Conservation (phyloP, 768 basidiomycete genomes). For the Auriscalpium microsporum region DNA sequence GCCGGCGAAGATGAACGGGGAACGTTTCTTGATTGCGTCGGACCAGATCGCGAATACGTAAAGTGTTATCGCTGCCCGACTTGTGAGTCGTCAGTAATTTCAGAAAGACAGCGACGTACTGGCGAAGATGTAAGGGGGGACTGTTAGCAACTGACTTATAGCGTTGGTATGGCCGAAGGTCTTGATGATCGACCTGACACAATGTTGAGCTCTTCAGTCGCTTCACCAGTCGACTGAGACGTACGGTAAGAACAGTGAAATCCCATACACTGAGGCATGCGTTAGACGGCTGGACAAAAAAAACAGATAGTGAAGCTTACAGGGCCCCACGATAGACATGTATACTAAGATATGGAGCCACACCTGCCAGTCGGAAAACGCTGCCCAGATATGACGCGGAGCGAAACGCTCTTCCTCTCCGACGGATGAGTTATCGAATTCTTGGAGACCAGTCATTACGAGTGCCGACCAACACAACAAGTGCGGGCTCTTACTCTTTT, state of each 20-base stretch:
- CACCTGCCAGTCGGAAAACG: slow-evolving; percentile 59
- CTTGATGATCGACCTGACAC: slow-evolving; percentile 20
- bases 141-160: slow-evolving; percentile 50
- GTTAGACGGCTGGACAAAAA: not conserved
- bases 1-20: slow-evolving; percentile 48
- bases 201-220: not conserved
- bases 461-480: not conserved
- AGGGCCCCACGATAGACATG: slow-evolving; percentile 48
- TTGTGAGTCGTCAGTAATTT: not conserved
- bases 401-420: slow-evolving; percentile 57
- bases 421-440: slow-evolving; percentile 47
- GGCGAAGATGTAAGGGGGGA: slow-evolving; percentile 58
- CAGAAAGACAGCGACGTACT: slow-evolving; percentile 30
- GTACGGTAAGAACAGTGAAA: slow-evolving; percentile 63
- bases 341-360: slow-evolving; percentile 52
- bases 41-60: slow-evolving; percentile 48
- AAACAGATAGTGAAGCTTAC: slow-evolving; percentile 33
- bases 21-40: slow-evolving; percentile 46
- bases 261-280: slow-evolving; percentile 46
- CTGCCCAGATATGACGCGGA: slow-evolving; percentile 42
- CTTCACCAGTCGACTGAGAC: slow-evolving; percentile 18
- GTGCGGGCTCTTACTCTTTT: slow-evolving; percentile 36
- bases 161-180: slow-evolving; percentile 43
- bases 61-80: slow-evolving; percentile 39
- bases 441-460: slow-evolving; percentile 19